phyloP scores from a whole-genome alignment of 2,329 filamentous ascomycete species.

The Epichloe uncinata region DNA sequence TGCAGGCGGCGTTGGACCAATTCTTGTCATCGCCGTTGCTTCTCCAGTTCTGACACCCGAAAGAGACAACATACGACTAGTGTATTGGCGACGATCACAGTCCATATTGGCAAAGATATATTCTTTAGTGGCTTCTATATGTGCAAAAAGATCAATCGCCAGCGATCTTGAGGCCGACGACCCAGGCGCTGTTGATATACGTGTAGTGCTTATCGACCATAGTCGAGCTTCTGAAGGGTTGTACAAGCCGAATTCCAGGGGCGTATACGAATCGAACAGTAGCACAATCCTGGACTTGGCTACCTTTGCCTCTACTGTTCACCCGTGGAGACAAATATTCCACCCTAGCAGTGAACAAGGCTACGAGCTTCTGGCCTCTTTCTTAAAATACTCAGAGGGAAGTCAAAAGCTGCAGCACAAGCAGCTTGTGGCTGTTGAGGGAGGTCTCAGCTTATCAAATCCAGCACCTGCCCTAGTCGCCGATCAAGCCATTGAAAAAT shows the following conservation, averaged over 20 bases:
- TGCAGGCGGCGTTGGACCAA: conserved; percentile 19
- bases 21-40: conserved; percentile 44
- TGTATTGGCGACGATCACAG: conserved; percentile 55
- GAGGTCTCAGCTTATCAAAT: conserved; percentile 33
- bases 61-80: conserved; percentile 23
- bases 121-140: conserved; percentile 61
- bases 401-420: conserved; percentile 33
- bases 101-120: conserved; percentile 66
- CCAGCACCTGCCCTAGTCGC: neutral
- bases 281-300: conserved; percentile 36
- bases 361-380: conserved; percentile 40
- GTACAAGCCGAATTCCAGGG: conserved; percentile 20
- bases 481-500: neutral
- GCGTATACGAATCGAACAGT: conserved; percentile 28
- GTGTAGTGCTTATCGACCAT: conserved; percentile 61
- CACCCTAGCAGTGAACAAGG: conserved; percentile 51
- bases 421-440: conserved; percentile 36
- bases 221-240: conserved; percentile 17
- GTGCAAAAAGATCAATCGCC: conserved; percentile 45
- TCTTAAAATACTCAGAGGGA: conserved; percentile 32
- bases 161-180: conserved; percentile 42
- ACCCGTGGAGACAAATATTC: conserved; percentile 53
- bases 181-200: conserved; percentile 59
- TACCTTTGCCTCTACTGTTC: conserved; percentile 37
- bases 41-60: conserved; percentile 45